Base-by-base conservation (phyloP, 1,139 yeast species). In the Taphrina betulina region DNA sequence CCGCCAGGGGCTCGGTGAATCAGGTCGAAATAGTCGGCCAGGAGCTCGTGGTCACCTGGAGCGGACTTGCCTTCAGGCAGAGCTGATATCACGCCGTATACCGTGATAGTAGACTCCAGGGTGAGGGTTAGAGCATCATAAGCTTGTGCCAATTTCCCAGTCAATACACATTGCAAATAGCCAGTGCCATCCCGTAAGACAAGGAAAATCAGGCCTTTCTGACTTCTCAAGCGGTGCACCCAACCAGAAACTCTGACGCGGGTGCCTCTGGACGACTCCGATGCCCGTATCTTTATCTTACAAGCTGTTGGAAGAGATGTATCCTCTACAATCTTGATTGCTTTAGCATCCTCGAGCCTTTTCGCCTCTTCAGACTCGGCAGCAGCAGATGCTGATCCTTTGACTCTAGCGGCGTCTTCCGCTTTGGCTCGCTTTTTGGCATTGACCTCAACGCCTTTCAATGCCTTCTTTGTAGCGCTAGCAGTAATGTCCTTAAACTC, bases 141-240 rank as follows among this genome's bases (percentile, higher is more conserved):
- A 54, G 96, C 95, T 68, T 83, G 82, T 62, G 98, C 97, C 64
- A 94, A 77, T 69, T 89, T 95, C 53, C 97, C 98, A 44, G 85
- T 73, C 60, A 94, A 76, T 41, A 94, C 94, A 67, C 89, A 79
- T 74, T 94, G 99, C 63, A 92, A 70, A 69, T 69, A 88, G 1
- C 98, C 98, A 45, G 92, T 76, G 64, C 99, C 99, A 69, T 94
- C 99, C 76, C 99, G 83, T 67, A 94, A 76, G 42, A 95, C 92
- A 60, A 94, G 71, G 70, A 94, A 94, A 16, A 86, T 95, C 55
- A 88, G 79, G 36, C 95, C 96, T 75, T 94, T 94, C 72, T 92
- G 97, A 53, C 81, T 67, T 71, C 99, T 83, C 67, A 92, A 77
- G 71, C 98, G 85, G 72, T 94, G 99, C 61, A 94, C 78, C 99